Evolutionary conservation across 2,329 filamentous ascomycete genomes (phyloP).

Genomic region (Thelonectria olida): DNA sequence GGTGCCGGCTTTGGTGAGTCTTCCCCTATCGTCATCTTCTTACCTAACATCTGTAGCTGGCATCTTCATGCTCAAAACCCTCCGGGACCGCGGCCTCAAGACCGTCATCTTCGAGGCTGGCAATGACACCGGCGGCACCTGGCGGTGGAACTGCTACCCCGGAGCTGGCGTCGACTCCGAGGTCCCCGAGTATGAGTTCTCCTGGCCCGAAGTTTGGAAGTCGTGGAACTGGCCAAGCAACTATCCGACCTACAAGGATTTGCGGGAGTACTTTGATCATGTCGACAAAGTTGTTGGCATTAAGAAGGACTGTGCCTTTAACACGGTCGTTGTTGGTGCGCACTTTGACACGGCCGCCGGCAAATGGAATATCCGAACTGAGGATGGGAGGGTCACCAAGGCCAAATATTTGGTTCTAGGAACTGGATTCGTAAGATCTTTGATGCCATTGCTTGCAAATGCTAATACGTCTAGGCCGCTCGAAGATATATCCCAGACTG

Average conservation of each 20-base stretch:
- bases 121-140: slow-evolving; percentile 60
- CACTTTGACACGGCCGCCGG: slow-evolving; percentile 58
- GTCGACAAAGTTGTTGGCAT: slow-evolving; percentile 64
- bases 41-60: slow-evolving; percentile 45
- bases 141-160: slow-evolving; percentile 67
- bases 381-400: slow-evolving; percentile 58
- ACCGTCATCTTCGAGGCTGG: slow-evolving; percentile 63
- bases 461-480: slow-evolving; percentile 51
- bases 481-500: slow-evolving; percentile 70
- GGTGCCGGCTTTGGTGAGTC: slow-evolving; percentile 55
- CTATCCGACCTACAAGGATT: slow-evolving; percentile 61
- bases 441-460: neutral
- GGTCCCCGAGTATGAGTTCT: slow-evolving; percentile 63
- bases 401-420: slow-evolving; percentile 63
- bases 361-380: slow-evolving; percentile 60
- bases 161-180: slow-evolving; percentile 64
- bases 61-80: slow-evolving; percentile 60
- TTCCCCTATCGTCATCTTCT: neutral
- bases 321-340: slow-evolving; percentile 62
- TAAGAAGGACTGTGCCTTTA: slow-evolving; percentile 66
- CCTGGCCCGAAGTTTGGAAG: slow-evolving; percentile 60
- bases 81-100: slow-evolving; percentile 59
- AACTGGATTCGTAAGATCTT: slow-evolving; percentile 57
- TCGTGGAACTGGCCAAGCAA: slow-evolving; percentile 66
- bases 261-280: slow-evolving; percentile 67